These are phyloP conservation scores for Onygena corvina DNA, from an alignment of 2,329 filamentous ascomycete genomes.

Conservation along the genomic window DNA sequence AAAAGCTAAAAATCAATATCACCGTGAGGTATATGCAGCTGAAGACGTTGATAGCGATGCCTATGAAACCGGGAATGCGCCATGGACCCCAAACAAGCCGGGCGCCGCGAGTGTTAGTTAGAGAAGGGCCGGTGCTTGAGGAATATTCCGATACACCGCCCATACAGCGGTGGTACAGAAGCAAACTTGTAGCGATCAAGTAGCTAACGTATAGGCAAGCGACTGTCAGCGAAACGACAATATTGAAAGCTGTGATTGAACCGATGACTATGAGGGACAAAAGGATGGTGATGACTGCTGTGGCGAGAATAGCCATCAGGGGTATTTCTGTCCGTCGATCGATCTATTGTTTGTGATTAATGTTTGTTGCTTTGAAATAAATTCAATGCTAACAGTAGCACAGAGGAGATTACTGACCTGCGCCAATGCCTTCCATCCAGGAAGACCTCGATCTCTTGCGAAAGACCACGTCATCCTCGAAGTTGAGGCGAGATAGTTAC, in stretches of 20 bases:
- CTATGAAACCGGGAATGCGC: constrained; percentile 21
- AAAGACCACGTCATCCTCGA: constrained; percentile 35
- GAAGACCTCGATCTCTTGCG: constrained; percentile 34
- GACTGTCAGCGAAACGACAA: constrained; percentile 42
- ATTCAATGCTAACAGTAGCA: not conserved
- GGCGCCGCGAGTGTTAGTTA: constrained; percentile 14
- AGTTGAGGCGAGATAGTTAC: constrained; percentile 26
- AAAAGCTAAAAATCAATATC: constrained; percentile 26
- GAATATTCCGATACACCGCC: constrained; percentile 17
- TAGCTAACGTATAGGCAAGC: constrained; percentile 43
- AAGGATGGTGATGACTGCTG: constrained; percentile 26
- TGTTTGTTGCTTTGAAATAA: not conserved
- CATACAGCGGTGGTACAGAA: constrained; percentile 32
- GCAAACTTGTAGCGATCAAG: constrained; percentile 37
- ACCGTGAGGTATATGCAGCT: constrained; percentile 25
- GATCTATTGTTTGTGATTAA: constrained; percentile 19
- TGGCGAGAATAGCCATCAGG: constrained; percentile 28
- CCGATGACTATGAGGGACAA: constrained; percentile 41
- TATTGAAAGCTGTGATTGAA: constrained; percentile 42
- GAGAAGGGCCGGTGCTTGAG: constrained; percentile 11
- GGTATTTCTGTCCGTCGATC: constrained; percentile 32
- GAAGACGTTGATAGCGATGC: constrained; percentile 25
- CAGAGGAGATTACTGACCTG: constrained; percentile 17
- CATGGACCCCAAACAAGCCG: constrained; percentile 21
- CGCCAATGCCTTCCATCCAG: constrained; percentile 23